Conservation (phyloP, 2,329 filamentous ascomycete genomes). For the Bipolaris sorokiniana region DNA sequence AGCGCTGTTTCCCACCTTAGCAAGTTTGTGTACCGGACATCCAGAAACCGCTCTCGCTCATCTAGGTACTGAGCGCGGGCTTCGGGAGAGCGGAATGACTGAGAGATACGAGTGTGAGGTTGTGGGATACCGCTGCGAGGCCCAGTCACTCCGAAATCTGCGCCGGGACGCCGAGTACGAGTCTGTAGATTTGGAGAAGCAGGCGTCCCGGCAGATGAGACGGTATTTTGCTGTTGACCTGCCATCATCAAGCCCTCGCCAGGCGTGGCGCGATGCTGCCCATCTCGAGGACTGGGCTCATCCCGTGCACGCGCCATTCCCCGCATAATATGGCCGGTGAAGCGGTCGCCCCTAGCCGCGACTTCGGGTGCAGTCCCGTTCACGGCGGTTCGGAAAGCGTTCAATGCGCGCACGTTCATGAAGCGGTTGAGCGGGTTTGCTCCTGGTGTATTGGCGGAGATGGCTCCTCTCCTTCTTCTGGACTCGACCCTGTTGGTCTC, state of each 20-base stretch:
- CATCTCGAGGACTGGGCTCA: neutral
- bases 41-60: neutral
- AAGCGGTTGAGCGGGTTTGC: neutral
- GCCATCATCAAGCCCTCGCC: neutral
- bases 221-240: neutral
- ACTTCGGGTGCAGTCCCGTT: slow-evolving; percentile 1
- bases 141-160: neutral
- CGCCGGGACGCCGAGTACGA: neutral
- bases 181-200: neutral
- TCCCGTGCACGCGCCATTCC: neutral
- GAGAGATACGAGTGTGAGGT: neutral
- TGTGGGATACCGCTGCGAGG: too few relatives aligned
- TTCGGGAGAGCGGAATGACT: neutral
- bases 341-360: neutral
- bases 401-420: neutral
- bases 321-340: neutral
- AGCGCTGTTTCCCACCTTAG: neutral
- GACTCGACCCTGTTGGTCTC: neutral
- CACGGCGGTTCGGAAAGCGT: neutral
- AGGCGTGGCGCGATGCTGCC: neutral
- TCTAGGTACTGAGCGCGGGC: neutral
- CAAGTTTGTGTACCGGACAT: neutral
- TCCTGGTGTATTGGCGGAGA: neutral
- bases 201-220: neutral
- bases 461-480: neutral